phyloP scores from a whole-genome alignment of 2,329 filamentous ascomycete genomes.

The Polychaeton citri region DNA sequence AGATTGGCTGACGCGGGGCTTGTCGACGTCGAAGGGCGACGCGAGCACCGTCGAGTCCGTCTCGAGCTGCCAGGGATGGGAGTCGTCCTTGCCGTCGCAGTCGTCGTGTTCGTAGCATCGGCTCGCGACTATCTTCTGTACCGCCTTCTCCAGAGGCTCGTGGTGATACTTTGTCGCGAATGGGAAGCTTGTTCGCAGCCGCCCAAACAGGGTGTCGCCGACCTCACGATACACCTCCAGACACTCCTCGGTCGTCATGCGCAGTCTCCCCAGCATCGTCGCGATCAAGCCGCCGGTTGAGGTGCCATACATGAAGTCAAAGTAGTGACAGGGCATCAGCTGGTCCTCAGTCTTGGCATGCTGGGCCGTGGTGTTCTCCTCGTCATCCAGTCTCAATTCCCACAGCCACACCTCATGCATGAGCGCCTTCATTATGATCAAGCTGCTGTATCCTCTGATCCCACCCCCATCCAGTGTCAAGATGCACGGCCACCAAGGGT shows the following conservation, averaged over 20 bases:
- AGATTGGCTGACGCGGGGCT: conserved; percentile 22
- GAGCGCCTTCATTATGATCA: conserved; percentile 34
- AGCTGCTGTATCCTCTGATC: conserved; percentile 37
- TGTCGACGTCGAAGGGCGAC: conserved; percentile 16
- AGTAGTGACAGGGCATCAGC: conserved; percentile 38
- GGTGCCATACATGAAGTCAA: conserved; percentile 41
- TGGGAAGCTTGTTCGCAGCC: conserved; percentile 29
- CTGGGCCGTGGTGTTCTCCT: conserved; percentile 21
- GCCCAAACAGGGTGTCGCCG: conserved; percentile 35
- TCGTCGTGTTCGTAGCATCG: conserved; percentile 30
- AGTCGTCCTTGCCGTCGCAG: conserved; percentile 30
- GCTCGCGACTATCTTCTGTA: conserved; percentile 30
- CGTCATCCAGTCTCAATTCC: conserved; percentile 28
- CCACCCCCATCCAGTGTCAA: conserved; percentile 37
- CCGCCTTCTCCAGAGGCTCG: conserved; percentile 34
- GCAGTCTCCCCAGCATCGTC: conserved; percentile 35
- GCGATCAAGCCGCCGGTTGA: conserved; percentile 40
- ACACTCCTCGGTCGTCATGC: conserved; percentile 36
- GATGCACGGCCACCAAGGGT: conserved; percentile 36
- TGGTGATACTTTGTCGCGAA: conserved; percentile 37
- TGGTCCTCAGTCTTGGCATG: conserved; percentile 27
- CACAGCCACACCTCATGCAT: conserved; percentile 35
- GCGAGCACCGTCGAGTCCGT: conserved; percentile 2
- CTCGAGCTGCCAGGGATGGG: conserved; percentile 28
- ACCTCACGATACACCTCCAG: conserved; percentile 34